Percentiles rank a stretch among this genome's conserved stretches.
phyloP scores from a whole-genome alignment of 306 rosid genomes.

The Citrullus colocynthis region DNA sequence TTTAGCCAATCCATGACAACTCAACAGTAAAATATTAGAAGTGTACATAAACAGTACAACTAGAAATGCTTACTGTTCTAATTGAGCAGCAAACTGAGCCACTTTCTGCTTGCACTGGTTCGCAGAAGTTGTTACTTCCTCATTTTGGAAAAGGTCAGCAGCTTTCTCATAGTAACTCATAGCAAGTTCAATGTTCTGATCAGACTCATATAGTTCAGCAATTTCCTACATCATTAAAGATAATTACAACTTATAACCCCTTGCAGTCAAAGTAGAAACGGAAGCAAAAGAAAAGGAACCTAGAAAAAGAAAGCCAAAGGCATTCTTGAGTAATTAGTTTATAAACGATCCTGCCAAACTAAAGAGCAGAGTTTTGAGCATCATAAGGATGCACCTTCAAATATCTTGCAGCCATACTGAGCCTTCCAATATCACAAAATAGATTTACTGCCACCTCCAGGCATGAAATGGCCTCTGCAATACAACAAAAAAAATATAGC shows the following conservation, averaged over 20 bases:
- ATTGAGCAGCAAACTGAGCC: slow-evolving; percentile 85
- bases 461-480: slow-evolving; percentile 72
- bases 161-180: slow-evolving; percentile 69
- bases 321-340: background rate
- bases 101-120: slow-evolving; percentile 95
- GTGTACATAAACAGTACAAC: background rate
- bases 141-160: slow-evolving; percentile 82
- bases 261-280: background rate
- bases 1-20: background rate
- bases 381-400: slow-evolving; percentile 42
- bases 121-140: slow-evolving; percentile 79
- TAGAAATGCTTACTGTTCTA: slow-evolving; percentile 54
- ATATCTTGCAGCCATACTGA: slow-evolving; percentile 92
- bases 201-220: slow-evolving; percentile 81
- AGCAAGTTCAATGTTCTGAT: slow-evolving; percentile 70
- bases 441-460: slow-evolving; percentile 61
- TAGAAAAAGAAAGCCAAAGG: background rate
- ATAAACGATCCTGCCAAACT: background rate
- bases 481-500: background rate
- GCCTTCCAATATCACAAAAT: slow-evolving; percentile 94
- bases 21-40: background rate
- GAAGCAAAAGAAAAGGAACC: background rate
- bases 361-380: background rate
- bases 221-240: slow-evolving; percentile 49
- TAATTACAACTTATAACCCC: slow-evolving; percentile 9